Conservation (phyloP, 1,284 basidiomycete genomes). For the Naganishia sp. region DNA sequence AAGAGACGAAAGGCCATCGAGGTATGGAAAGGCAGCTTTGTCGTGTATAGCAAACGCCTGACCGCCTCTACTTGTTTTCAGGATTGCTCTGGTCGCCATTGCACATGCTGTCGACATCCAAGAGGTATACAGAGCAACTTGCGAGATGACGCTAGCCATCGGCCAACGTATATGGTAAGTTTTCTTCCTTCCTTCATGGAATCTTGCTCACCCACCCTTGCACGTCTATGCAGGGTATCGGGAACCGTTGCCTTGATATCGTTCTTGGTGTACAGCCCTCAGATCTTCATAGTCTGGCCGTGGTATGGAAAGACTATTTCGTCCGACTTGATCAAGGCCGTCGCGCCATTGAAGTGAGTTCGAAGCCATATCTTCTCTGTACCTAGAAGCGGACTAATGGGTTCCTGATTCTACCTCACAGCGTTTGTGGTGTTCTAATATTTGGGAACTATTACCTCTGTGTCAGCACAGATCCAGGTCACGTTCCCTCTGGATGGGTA, state of each 20-base stretch:
- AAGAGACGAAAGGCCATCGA: too few relatives aligned
- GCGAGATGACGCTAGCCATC: slow-evolving; percentile 8
- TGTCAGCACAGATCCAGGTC: slow-evolving; percentile 76
- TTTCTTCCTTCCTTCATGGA: not conserved
- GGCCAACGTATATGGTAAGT: slow-evolving; percentile 16
- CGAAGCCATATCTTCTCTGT: not conserved
- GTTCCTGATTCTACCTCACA: slow-evolving; percentile 44
- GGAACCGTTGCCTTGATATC: slow-evolving; percentile 75
- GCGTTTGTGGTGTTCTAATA: slow-evolving; percentile 71
- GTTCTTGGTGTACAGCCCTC: slow-evolving; percentile 84
- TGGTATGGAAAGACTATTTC: slow-evolving; percentile 77
- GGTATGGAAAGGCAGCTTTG: too few relatives aligned
- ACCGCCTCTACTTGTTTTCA: too few relatives aligned
- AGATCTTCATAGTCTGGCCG: slow-evolving; percentile 87
- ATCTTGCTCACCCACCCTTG: not conserved
- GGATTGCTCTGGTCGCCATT: too few relatives aligned
- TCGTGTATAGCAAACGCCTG: too few relatives aligned
- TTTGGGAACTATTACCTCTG: slow-evolving; percentile 85
- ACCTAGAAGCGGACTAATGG: slow-evolving; percentile 21
- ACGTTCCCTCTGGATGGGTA: slow-evolving; percentile 79
- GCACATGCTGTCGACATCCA: too few relatives aligned
- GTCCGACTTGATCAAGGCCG: slow-evolving; percentile 68
- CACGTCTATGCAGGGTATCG: slow-evolving; percentile 47
- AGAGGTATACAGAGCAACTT: too few relatives aligned
- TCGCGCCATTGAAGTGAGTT: slow-evolving; percentile 85